A percentile compares a stretch with the other conserved stretches of the same genome.
Evolutionary conservation across 371 early-diverging fungal species (phyloP).

Genomic region (Apophysomyces ossiformis): DNA sequence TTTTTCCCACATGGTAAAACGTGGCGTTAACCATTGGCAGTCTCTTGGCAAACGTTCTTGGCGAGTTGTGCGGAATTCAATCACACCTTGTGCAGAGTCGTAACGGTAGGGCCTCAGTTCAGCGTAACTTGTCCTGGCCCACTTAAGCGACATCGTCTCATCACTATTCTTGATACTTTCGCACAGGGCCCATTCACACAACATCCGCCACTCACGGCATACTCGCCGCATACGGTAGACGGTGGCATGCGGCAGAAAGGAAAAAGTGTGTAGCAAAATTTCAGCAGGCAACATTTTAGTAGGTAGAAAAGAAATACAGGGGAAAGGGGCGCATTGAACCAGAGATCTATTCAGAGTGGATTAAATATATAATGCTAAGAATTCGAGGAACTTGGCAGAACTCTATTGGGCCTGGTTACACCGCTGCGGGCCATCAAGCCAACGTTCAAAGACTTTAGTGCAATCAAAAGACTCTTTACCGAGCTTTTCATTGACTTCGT

Average conservation of each 20-base stretch:
- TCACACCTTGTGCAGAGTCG: conserved; percentile 34
- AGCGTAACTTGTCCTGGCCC: conserved; percentile 8
- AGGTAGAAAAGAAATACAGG: too few relatives aligned
- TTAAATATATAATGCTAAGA: not conserved
- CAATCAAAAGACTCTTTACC: conserved; percentile 97
- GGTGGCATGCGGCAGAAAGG: conserved; percentile 34
- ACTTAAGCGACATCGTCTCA: conserved; percentile 26
- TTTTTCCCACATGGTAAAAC: too few relatives aligned
- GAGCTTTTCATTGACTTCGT: conserved; percentile 94
- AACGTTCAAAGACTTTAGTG: conserved; percentile 88
- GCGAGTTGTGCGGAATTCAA: conserved; percentile 41
- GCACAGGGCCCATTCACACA: conserved; percentile 39
- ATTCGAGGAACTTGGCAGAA: not conserved
- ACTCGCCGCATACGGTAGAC: conserved; percentile 40
- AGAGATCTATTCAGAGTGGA: too few relatives aligned
- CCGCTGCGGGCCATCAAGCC: conserved; percentile 73
- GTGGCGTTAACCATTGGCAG: too few relatives aligned
- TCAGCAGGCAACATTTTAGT: conserved; percentile 31
- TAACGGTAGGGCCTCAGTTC: conserved; percentile 29
- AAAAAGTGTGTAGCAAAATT: conserved; percentile 34
- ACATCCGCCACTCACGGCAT: conserved; percentile 24
- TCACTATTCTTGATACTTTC: conserved; percentile 25
- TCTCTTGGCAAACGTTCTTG: not conserved
- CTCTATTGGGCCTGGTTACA: not conserved
- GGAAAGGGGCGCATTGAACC: too few relatives aligned